Evolutionary conservation across 257 asterid genomes (phyloP).

Genomic region (Penstemon davidsonii): DNA sequence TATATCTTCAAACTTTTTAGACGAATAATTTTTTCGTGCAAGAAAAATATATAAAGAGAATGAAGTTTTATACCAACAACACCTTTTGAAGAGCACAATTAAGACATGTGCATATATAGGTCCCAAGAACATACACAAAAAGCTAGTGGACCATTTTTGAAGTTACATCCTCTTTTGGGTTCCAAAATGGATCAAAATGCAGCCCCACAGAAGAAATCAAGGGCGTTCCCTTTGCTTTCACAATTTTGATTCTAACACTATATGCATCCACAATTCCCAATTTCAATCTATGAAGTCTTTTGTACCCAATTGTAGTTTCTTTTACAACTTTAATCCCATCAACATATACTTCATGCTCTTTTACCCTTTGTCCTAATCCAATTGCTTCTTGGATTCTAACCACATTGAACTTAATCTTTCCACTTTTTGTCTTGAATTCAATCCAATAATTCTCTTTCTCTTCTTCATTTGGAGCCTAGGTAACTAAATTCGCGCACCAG

Average conservation of each 20-base stretch:
- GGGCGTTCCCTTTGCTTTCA: slow-evolving; percentile 68
- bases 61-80: too few species aligned
- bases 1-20: too few species aligned
- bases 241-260: slow-evolving; percentile 56
- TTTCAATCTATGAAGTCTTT: slow-evolving; percentile 75
- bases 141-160: slow-evolving; percentile 16
- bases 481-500: too few species aligned
- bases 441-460: slow-evolving; percentile 48
- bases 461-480: slow-evolving; percentile 43
- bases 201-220: slow-evolving; percentile 78
- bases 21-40: too few species aligned
- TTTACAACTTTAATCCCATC: slow-evolving; percentile 54
- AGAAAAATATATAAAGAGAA: too few species aligned
- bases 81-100: too few species aligned
- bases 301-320: slow-evolving; percentile 85
- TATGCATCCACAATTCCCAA: slow-evolving; percentile 50
- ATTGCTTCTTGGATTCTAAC: slow-evolving; percentile 86
- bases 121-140: slow-evolving; percentile 2
- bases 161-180: slow-evolving; percentile 35
- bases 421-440: slow-evolving; percentile 43
- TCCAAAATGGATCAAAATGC: slow-evolving; percentile 91
- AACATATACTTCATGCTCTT: slow-evolving; percentile 51
- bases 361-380: slow-evolving; percentile 80
- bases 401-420: slow-evolving; percentile 64
- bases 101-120: neutral